Evolutionary conservation across 192 early-diverging fungal species (phyloP).

Genomic region (Mortierella claussenii): DNA sequence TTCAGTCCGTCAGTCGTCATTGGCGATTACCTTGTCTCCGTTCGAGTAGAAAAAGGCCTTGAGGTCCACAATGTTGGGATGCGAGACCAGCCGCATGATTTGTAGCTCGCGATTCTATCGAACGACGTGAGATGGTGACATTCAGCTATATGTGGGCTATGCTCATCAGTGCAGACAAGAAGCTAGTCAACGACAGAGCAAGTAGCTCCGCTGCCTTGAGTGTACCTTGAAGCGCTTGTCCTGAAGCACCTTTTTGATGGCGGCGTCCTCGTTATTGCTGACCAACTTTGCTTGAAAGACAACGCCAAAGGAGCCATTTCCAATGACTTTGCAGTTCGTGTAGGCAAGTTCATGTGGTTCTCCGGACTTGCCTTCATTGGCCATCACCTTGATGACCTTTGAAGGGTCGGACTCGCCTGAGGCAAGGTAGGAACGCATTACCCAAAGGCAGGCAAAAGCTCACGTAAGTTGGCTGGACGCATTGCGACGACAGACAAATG

Average conservation of each 20-base stretch:
- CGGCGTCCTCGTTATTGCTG: slow-evolving; percentile 82
- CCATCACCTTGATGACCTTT: slow-evolving; percentile 80
- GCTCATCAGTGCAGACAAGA: background rate
- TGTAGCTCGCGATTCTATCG: slow-evolving; percentile 89
- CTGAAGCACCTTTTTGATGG: slow-evolving; percentile 98
- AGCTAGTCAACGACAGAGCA: too few relatives aligned
- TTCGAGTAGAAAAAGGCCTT: slow-evolving; percentile 95
- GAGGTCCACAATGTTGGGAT: slow-evolving; percentile 93
- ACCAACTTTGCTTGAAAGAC: slow-evolving; percentile 95
- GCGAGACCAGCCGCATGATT: slow-evolving; percentile 92
- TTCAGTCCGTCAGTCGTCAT: background rate
- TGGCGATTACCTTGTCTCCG: slow-evolving; percentile 77
- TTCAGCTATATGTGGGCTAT: slow-evolving; percentile 3
- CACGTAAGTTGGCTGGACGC: background rate
- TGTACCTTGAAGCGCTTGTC: slow-evolving; percentile 97
- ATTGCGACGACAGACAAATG: background rate
- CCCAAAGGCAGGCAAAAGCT: too few relatives aligned
- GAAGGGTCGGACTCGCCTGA: slow-evolving; percentile 64
- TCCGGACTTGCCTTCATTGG: slow-evolving; percentile 88
- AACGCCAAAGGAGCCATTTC: slow-evolving; percentile 98
- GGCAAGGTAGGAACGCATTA: background rate
- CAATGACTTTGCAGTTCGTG: slow-evolving; percentile 92
- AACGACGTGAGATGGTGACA: slow-evolving; percentile 3
- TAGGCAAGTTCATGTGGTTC: slow-evolving; percentile 89
- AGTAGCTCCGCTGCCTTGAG: background rate